Conservation (phyloP, 2,329 filamentous ascomycete genomes). For the Ascochyta clinopodiicola region DNA sequence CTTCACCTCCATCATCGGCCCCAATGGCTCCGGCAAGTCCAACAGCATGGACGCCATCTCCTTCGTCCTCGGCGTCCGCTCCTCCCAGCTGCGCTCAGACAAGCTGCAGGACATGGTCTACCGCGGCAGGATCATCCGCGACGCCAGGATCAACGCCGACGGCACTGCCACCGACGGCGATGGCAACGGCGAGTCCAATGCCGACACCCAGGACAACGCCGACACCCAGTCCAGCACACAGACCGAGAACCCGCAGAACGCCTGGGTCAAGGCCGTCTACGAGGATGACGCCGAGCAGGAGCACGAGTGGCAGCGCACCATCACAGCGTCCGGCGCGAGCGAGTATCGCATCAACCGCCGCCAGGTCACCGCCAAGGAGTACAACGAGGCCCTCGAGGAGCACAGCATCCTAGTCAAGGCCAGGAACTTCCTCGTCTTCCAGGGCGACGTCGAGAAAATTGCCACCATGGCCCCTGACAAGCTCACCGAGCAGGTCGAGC, state of each 20-base stretch:
- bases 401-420: slow-evolving; percentile 99
- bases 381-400: slow-evolving; percentile 88
- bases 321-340: slow-evolving; percentile 85
- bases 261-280: slow-evolving; percentile 99
- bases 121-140: slow-evolving; percentile 89
- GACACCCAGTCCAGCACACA: slow-evolving; percentile 68
- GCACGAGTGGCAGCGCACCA: slow-evolving; percentile 93
- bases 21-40: slow-evolving; percentile 99
- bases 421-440: slow-evolving; percentile 96
- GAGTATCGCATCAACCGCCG: slow-evolving; percentile 98
- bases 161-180: slow-evolving; percentile 69
- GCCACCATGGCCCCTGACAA: slow-evolving; percentile 94
- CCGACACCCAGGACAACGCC: slow-evolving; percentile 56
- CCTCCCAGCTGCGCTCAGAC: slow-evolving; percentile 92
- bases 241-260: slow-evolving; percentile 81
- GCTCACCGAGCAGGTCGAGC: slow-evolving; percentile 90
- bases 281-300: slow-evolving; percentile 96
- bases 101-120: slow-evolving; percentile 96
- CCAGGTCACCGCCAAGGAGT: slow-evolving; percentile 84
- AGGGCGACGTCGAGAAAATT: slow-evolving; percentile 96
- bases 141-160: slow-evolving; percentile 90
- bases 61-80: slow-evolving; percentile 98
- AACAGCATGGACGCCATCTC: slow-evolving; percentile 99
- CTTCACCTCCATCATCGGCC: slow-evolving; percentile 98
- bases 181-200: slow-evolving; percentile 49